Evolutionary conservation across 352 stramenopile genomes (phyloP), one percentile per base, ranked within the genome.

Genomic region (Pythium inflatum): DNA sequence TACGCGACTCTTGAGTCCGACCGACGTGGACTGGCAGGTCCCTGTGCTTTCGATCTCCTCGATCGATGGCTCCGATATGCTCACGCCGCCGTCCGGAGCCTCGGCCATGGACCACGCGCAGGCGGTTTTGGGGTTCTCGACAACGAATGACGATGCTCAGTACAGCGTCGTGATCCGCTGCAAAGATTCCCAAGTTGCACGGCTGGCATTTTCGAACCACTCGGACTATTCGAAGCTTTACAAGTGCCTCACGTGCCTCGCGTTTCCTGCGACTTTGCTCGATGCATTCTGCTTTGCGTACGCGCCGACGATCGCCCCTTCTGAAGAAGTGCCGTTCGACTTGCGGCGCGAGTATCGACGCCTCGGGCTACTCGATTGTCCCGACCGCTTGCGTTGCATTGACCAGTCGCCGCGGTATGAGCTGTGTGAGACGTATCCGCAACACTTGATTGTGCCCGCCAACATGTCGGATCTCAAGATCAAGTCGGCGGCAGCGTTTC

Each of bases 381-480:
- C 88, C 1, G 73, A 88, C 12, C 74, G 79, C 20, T 59, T 92
- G 20, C 89, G 85, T 24, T 93, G 89, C 68, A 94, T 93, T 34
- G 85, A 94, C 40, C 86, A 96, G 33, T 86, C 85, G 18, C 13
- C 66, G 24, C 75, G 80, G 9, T 98, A 97, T 62, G 79, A 86
- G 18, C 75, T 99, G 11, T 98, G 92, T 64, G 81, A 94, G n/a
- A 98, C 94, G 22, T 99, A 99, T 74, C 97, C 97, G 2, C 88
- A 88, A 22, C 85, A 98, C 30, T 69, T 99, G 33, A 88, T 98
- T 36, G 95, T 98, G 12, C 97, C 97, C 13, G 66, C 85, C 0
- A 89, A 90, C n/a, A 90, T 99, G 28, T 89, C 94, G 48, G 96
- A 98, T 62, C 71, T 91, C 36, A 87, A 86, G n/a, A 84, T 95